These are phyloP conservation scores for Thielaviopsis ethacetica DNA, from an alignment of 2,329 filamentous ascomycete genomes.

Conservation along the genomic window DNA sequence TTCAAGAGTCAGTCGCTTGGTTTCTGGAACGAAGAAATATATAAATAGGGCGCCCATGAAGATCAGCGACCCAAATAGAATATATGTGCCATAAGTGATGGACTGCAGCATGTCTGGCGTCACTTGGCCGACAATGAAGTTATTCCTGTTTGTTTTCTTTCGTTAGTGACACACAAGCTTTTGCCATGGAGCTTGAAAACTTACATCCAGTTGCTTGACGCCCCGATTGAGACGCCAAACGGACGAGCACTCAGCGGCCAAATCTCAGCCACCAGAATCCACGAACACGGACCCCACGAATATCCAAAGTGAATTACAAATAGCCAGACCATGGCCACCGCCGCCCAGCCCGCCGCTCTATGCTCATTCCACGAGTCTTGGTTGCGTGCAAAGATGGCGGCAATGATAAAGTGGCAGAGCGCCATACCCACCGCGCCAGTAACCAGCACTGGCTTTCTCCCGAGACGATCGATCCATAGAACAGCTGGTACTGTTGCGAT, in stretches of 20 bases:
- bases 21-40: constrained; percentile 49
- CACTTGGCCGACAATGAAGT: constrained; percentile 50
- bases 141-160: constrained; percentile 24
- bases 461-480: constrained; percentile 47
- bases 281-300: constrained; percentile 57
- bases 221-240: constrained; percentile 54
- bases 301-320: constrained; percentile 63
- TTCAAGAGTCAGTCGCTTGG: constrained; percentile 45
- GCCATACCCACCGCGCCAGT: constrained; percentile 55
- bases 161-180: not conserved
- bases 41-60: constrained; percentile 44
- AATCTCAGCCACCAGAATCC: constrained; percentile 61
- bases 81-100: constrained; percentile 55
- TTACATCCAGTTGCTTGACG: constrained; percentile 48
- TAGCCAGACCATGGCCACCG: constrained; percentile 51
- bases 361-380: constrained; percentile 41
- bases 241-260: constrained; percentile 55
- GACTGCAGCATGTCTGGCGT: constrained; percentile 49
- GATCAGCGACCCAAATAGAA: constrained; percentile 51
- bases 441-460: constrained; percentile 44
- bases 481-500: constrained; percentile 50
- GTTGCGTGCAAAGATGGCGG: constrained; percentile 49
- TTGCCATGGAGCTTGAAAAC: constrained; percentile 3
- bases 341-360: constrained; percentile 52
- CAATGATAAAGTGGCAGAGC: constrained; percentile 53